These are phyloP conservation scores for Phyllosticta paracitricarpa DNA, from an alignment of 2,329 filamentous ascomycete species.

Conservation along the genomic window DNA sequence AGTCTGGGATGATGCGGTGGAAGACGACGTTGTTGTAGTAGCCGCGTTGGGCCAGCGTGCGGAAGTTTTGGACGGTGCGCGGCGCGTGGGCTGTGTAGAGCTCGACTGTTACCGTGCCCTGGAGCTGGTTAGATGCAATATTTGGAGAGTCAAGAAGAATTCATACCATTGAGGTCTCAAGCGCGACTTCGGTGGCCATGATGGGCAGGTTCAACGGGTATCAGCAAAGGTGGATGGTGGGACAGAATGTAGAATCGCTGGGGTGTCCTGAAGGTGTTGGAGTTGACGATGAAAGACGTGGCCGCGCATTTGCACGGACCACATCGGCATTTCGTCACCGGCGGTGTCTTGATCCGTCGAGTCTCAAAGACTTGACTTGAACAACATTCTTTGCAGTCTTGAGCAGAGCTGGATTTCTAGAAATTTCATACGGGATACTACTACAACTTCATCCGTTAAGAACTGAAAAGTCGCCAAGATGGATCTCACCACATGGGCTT, in stretches of 20 bases:
- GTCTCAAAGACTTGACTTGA: neutral
- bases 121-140: conserved; percentile 6
- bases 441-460: neutral
- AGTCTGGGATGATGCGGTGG: conserved; percentile 90
- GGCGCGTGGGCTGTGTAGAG: conserved; percentile 86
- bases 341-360: neutral
- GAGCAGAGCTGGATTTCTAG: neutral
- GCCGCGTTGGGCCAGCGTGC: conserved; percentile 64
- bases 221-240: neutral
- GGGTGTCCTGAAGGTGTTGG: no score
- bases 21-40: conserved; percentile 85
- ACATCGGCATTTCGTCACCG: neutral
- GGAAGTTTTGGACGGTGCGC: conserved; percentile 81
- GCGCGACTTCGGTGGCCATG: conserved; percentile 64
- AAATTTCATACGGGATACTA: neutral
- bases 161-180: conserved; percentile 77
- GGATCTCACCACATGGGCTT: conserved; percentile 44
- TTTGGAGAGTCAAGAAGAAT: conserved; percentile 9
- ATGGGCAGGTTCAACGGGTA: conserved; percentile 24
- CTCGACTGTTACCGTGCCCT: conserved; percentile 80
- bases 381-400: neutral
- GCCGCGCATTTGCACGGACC: neutral
- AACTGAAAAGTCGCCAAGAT: conserved; percentile 13
- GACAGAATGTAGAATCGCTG: no score
- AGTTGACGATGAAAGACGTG: neutral